Conservation (phyloP, 2,329 filamentous ascomycete genomes). For the Trichocomaceae sp. region DNA sequence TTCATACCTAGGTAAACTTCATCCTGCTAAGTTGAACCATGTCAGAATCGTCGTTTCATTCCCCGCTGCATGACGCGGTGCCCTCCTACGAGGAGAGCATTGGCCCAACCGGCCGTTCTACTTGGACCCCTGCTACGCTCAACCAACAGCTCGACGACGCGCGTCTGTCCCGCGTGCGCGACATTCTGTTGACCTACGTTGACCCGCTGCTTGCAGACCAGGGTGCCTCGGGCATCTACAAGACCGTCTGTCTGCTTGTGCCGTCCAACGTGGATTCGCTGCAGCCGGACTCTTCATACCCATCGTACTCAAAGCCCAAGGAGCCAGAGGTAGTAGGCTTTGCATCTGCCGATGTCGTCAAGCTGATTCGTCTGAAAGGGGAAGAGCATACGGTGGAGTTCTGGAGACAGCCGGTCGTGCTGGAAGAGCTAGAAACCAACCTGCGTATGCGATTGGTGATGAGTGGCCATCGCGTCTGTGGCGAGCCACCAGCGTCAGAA, state of each 20-base stretch:
- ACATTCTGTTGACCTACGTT: conserved; percentile 35
- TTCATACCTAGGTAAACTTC: no score
- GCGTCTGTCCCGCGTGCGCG: conserved; percentile 35
- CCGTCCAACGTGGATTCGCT: conserved; percentile 37
- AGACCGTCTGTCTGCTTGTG: conserved; percentile 40
- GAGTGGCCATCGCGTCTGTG: conserved; percentile 17
- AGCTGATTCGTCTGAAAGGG: conserved; percentile 35
- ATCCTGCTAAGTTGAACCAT: not conserved
- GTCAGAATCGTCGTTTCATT: conserved; percentile 10
- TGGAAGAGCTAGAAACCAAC: conserved; percentile 34
- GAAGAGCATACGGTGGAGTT: conserved; percentile 38
- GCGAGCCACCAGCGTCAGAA: not conserved
- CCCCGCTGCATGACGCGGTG: conserved; percentile 23
- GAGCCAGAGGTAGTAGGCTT: conserved; percentile 35
- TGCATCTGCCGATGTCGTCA: conserved; percentile 32
- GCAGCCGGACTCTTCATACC: conserved; percentile 13
- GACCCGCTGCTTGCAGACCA: conserved; percentile 37
- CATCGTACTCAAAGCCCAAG: conserved; percentile 14
- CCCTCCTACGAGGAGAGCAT: conserved; percentile 31
- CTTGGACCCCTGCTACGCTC: conserved; percentile 10
- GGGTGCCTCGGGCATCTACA: conserved; percentile 37
- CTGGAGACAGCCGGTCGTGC: conserved; percentile 37
- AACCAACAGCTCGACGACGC: conserved; percentile 29
- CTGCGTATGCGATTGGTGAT: conserved; percentile 25
- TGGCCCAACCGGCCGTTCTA: conserved; percentile 1